Percentiles rank a stretch among this genome's conserved stretches.
Conservation (phyloP, 2,329 filamentous ascomycete species). For the Pseudogymnoascus sp. region DNA sequence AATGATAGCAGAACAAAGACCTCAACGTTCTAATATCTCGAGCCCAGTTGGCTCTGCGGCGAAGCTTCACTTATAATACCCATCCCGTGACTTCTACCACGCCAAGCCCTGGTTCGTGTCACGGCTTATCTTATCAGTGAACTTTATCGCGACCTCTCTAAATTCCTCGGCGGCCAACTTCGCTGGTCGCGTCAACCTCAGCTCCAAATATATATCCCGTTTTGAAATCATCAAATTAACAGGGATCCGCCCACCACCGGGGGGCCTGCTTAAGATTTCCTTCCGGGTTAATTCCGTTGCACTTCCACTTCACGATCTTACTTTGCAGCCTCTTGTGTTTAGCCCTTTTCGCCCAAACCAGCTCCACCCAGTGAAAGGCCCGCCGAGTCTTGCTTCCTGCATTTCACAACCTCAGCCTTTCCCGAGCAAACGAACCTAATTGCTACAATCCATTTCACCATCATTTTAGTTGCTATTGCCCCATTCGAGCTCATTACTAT, state of each 20-base stretch:
- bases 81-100: neutral
- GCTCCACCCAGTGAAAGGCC: neutral
- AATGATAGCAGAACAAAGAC: neutral
- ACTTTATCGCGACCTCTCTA: neutral
- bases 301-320: neutral
- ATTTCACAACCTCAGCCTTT: neutral
- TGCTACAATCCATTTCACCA: neutral
- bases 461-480: neutral
- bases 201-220: neutral
- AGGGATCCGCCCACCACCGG: neutral
- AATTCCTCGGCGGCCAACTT: neutral
- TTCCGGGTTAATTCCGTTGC: neutral
- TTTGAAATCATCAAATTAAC: neutral
- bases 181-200: neutral
- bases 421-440: neutral
- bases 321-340: neutral
- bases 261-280: neutral
- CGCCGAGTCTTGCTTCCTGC: neutral
- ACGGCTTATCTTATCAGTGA: constrained; percentile 3
- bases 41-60: neutral
- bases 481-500: neutral
- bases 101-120: neutral
- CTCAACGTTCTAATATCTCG: neutral
- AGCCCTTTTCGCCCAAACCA: neutral
- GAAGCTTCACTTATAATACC: neutral